Evolutionary conservation across 2,329 filamentous ascomycete genomes (phyloP), one percentile per base, ranked within the genome.

Genomic region (Sporothrix schenckii): DNA sequence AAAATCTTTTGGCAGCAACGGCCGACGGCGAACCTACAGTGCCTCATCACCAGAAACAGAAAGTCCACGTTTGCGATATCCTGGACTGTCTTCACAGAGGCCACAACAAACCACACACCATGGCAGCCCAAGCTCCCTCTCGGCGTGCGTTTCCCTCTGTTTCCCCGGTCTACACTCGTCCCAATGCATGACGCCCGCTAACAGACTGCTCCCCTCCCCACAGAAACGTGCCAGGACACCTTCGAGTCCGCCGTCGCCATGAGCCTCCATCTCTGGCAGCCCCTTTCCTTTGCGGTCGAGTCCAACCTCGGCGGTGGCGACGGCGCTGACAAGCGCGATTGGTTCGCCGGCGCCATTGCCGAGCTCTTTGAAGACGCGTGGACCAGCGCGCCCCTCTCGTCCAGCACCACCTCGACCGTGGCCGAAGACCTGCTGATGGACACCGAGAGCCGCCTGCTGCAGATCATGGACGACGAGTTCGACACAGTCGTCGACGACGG

Each of bases 381-480:
- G 73, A 50, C 69, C 67, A 70, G 52, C 68, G 67, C 44, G 7
- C 72, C 75, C 76, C 60, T 73, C 4, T 30, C 74, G 53, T 74
- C 73, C 61, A 76, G 74, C 63, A 75, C 73, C 66, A 75, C 72
- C 72, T 77, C 65, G 72, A 68, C 71, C 21, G 47, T 69, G 52
- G 65, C 69, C 67, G 81, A 84, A 24, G 86, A 88, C 74, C 84
- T 92, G 13, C 91, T 97, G 75, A 82, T 86, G 21, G 93, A 97
- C 75, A 83, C 97, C 56, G 94, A 98, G 82, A 86, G 90, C 53
- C 89, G 96, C 67, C 84, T 98, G 63, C 83, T 97, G 61, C 92
- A 97, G 77, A 89, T 97, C 72, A 95, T 98, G 91, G 87, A 91
- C 73, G 95, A 98, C 81, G 95, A 99, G 80, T 99, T 98, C 77